Evolutionary conservation across 2,329 filamentous ascomycete species (phyloP).

Genomic region (Mariannaea sp.): DNA sequence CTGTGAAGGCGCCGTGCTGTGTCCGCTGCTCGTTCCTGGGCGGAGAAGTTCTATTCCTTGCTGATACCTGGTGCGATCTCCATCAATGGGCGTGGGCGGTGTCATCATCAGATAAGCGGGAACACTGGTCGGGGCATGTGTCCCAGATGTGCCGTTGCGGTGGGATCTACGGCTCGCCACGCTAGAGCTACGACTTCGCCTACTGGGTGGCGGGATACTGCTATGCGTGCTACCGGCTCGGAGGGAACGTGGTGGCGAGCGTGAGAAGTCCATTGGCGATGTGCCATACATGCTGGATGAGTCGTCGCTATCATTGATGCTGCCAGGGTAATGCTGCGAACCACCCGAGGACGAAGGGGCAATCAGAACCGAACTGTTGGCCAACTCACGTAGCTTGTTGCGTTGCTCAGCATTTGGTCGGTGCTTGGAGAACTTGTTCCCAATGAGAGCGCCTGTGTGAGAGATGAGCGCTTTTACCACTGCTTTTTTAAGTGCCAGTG

Average conservation of each 20-base stretch:
- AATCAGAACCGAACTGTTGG: slow-evolving; percentile 73
- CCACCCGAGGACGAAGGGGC: slow-evolving; percentile 49
- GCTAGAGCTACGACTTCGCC: slow-evolving; percentile 59
- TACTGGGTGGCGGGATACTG: slow-evolving; percentile 47
- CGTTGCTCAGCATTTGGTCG: slow-evolving; percentile 80
- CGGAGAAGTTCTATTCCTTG: slow-evolving; percentile 41
- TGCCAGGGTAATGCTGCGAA: slow-evolving; percentile 47
- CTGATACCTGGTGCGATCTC: slow-evolving; percentile 27
- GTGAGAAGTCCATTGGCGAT: slow-evolving; percentile 62
- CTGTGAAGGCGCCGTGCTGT: slow-evolving; percentile 25
- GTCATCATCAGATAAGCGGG: slow-evolving; percentile 55
- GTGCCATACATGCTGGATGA: slow-evolving; percentile 59
- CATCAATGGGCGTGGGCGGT: slow-evolving; percentile 50
- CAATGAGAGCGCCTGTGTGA: slow-evolving; percentile 93
- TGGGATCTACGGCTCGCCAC: slow-evolving; percentile 53
- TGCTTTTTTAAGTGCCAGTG: slow-evolving; percentile 89
- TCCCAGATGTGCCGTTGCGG: slow-evolving; percentile 40
- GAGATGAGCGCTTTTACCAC: slow-evolving; percentile 93
- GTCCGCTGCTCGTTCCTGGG: slow-evolving; percentile 41
- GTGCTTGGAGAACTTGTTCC: slow-evolving; percentile 94
- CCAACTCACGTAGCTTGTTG: slow-evolving; percentile 79
- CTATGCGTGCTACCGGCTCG: slow-evolving; percentile 54
- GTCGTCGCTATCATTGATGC: slow-evolving; percentile 60
- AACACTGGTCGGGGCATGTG: slow-evolving; percentile 35
- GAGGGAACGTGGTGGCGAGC: slow-evolving; percentile 61